Percentiles rank a stretch among this genome's conserved stretches.
Evolutionary conservation across 1,284 basidiomycete genomes (phyloP).

Genomic region (Pisolithus thermaeus): DNA sequence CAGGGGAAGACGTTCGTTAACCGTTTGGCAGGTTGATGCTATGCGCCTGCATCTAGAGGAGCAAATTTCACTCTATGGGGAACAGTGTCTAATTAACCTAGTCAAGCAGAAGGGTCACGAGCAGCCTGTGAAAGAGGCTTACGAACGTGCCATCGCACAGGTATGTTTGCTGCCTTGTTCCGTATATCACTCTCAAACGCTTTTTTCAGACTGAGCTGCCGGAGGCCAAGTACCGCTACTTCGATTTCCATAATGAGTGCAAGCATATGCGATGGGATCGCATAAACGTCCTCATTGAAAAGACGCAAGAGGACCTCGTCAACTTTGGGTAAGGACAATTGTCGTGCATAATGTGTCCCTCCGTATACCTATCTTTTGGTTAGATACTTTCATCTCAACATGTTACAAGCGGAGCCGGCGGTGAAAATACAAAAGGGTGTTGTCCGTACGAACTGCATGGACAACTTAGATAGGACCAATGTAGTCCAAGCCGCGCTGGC

Average conservation of each 20-base stretch:
- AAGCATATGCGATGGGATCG: conserved; percentile 94
- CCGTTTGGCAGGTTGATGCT: conserved; percentile 53
- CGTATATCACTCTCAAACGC: conserved; percentile 4
- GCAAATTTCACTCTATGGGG: conserved; percentile 75
- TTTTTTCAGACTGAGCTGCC: conserved; percentile 50
- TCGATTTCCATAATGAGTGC: conserved; percentile 98
- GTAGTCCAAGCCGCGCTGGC: conserved; percentile 90
- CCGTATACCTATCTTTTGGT: conserved; percentile 1
- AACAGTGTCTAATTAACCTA: conserved; percentile 83
- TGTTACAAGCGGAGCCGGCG: conserved; percentile 36
- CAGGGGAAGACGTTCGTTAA: conserved; percentile 3
- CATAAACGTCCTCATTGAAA: conserved; percentile 79
- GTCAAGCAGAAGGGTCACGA: conserved; percentile 97
- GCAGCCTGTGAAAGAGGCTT: conserved; percentile 93
- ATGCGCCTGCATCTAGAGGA: conserved; percentile 74
- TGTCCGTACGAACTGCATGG: conserved; percentile 89
- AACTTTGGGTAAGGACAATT: conserved; percentile 56
- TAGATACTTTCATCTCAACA: conserved; percentile 73
- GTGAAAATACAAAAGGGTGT: conserved; percentile 58
- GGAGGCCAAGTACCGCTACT: conserved; percentile 87
- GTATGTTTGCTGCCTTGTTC: conserved; percentile 28
- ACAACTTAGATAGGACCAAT: conserved; percentile 95
- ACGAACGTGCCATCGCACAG: conserved; percentile 73
- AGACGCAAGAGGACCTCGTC: conserved; percentile 68
- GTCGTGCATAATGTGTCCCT: not conserved